A percentile compares a stretch with the other conserved stretches of the same genome.
Conservation (phyloP, 257 asterid species). For the Prunella vulgaris region DNA sequence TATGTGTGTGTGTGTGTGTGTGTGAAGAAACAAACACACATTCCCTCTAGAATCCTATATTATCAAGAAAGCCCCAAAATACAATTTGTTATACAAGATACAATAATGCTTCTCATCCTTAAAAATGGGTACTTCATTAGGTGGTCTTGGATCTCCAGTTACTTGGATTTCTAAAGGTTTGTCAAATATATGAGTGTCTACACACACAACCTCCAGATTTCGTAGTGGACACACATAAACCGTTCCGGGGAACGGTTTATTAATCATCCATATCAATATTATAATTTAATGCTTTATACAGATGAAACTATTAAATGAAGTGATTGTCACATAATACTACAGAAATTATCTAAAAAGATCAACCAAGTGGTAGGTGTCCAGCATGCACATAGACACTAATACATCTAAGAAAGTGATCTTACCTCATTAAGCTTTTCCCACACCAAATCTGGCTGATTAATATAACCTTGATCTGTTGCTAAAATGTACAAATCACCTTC, state of each 20-base stretch:
- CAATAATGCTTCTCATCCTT: neutral
- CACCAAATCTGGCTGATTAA: conserved; percentile 84
- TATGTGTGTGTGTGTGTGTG: no score
- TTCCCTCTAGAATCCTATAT: neutral
- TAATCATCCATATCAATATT: neutral
- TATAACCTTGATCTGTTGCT: conserved; percentile 89
- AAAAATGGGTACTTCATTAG: neutral
- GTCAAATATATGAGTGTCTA: neutral
- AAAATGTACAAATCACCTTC: conserved; percentile 87
- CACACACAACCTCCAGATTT: neutral
- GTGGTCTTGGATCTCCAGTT: neutral
- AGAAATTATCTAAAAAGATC: neutral
- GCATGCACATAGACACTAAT: neutral
- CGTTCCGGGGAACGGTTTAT: neutral
- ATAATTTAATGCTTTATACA: neutral
- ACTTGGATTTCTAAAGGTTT: conserved; percentile 8
- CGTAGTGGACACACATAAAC: neutral
- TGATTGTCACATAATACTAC: neutral
- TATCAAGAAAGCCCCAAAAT: neutral
- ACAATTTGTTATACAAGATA: neutral
- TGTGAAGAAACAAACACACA: neutral
- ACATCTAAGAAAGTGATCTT: conserved; percentile 16
- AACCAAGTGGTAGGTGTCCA: conserved; percentile 6
- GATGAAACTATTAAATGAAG: neutral
- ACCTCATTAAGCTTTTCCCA: conserved; percentile 99